These are phyloP conservation scores for Cynanchum wilfordii DNA, from an alignment of 257 asterid genomes.

Conservation along the genomic window DNA sequence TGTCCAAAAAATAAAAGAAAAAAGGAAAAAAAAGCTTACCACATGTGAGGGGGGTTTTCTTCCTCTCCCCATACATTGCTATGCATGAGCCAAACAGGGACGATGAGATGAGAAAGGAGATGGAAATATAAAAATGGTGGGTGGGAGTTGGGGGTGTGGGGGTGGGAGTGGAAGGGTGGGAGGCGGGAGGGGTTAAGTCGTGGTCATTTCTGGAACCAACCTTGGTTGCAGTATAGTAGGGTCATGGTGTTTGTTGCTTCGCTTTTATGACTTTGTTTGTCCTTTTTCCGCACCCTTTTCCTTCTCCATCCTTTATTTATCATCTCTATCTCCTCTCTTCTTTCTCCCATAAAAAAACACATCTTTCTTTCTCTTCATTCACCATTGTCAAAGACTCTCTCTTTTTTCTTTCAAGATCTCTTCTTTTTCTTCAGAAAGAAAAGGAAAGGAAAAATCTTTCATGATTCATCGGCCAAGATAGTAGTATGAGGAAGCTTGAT, in stretches of 20 bases:
- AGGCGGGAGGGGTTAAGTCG: background rate
- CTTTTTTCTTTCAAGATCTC: background rate
- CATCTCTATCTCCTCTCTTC: conserved; percentile 17
- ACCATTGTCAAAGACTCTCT: background rate
- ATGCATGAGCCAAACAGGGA: conserved; percentile 7
- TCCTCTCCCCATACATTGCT: background rate
- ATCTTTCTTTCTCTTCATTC: background rate
- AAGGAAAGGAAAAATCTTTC: too few species aligned
- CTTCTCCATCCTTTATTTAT: conserved; percentile 48
- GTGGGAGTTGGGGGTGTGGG: background rate
- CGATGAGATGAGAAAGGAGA: background rate
- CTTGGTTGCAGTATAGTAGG: conserved; percentile 38
- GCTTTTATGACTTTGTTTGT: conserved; percentile 68
- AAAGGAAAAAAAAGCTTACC: background rate
- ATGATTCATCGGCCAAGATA: background rate
- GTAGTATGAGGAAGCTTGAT: conserved; percentile 27
- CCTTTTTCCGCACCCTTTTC: conserved; percentile 33
- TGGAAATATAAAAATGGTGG: background rate
- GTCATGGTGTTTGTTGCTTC: conserved; percentile 42
- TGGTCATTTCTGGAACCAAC: conserved; percentile 31
- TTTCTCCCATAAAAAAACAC: background rate
- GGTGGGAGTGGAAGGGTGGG: background rate
- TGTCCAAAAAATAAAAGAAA: background rate
- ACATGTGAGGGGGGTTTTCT: background rate
- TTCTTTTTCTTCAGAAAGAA: background rate